A percentile compares a stretch with the other conserved stretches of the same genome.
phyloP scores from a whole-genome alignment of 108 stramenopile genomes.

The Skeletonema tropicum region DNA sequence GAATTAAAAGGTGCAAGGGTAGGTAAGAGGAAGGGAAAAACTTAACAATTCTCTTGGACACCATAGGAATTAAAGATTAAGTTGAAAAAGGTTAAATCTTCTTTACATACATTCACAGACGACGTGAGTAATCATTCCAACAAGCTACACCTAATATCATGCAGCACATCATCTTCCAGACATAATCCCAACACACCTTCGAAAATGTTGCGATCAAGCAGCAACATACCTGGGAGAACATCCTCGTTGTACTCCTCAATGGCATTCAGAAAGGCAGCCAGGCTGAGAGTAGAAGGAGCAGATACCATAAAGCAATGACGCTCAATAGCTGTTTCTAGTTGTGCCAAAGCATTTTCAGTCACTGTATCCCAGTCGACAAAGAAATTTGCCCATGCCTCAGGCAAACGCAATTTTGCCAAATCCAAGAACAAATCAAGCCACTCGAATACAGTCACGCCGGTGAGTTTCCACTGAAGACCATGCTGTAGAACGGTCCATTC shows the following conservation, averaged over 20 bases:
- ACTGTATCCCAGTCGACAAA: neutral
- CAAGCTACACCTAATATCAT: neutral
- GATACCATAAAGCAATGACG: neutral
- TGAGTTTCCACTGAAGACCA: slow-evolving; percentile 5
- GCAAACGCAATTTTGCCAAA: slow-evolving; percentile 3
- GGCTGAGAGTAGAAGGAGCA: neutral
- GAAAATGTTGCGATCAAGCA: neutral
- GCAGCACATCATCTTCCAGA: neutral
- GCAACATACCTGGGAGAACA: neutral
- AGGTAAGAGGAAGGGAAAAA: neutral
- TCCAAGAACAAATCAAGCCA: slow-evolving; percentile 6
- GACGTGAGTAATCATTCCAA: neutral
- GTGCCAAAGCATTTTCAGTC: neutral
- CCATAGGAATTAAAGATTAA: neutral
- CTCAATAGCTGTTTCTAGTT: neutral
- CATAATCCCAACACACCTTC: neutral
- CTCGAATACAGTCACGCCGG: slow-evolving; percentile 1
- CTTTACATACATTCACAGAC: neutral
- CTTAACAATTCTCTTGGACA: neutral
- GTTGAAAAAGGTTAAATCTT: neutral
- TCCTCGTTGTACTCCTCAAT: slow-evolving; percentile 3
- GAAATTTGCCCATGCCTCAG: neutral
- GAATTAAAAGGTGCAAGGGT: neutral
- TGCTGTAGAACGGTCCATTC: neutral
- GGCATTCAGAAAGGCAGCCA: slow-evolving; percentile 5